phyloP scores from a whole-genome alignment of 2,329 filamentous ascomycete species.

The Cladosporium sp. region DNA sequence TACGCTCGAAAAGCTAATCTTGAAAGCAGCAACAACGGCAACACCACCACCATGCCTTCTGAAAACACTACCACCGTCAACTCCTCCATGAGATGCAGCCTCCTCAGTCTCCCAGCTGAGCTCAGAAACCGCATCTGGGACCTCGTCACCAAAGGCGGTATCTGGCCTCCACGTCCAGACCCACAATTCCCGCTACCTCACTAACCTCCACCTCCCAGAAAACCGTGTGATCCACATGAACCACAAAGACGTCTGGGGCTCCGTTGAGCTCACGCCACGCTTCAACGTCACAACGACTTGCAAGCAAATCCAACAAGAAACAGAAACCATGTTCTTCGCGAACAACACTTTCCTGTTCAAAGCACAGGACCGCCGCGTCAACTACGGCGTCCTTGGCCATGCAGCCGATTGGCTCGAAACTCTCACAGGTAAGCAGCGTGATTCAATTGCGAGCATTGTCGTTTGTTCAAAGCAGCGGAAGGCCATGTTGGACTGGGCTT shows the following conservation, averaged over 20 bases:
- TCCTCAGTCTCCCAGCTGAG: slow-evolving; percentile 4
- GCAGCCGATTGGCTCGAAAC: background rate
- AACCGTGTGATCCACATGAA: background rate
- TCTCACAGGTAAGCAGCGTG: background rate
- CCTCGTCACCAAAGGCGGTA: background rate
- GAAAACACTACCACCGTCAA: background rate
- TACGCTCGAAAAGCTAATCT: no score
- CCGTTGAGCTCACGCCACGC: slow-evolving; percentile 6
- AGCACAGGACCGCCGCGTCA: background rate
- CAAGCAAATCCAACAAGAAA: slow-evolving; percentile 25
- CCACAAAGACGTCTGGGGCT: background rate
- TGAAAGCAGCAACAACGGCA: background rate
- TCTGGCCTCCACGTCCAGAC: background rate
- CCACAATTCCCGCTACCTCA: background rate
- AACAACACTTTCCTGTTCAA: slow-evolving; percentile 3
- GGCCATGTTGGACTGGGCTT: background rate
- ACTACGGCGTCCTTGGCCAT: background rate
- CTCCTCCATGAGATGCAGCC: background rate
- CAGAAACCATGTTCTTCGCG: background rate
- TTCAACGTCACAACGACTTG: slow-evolving; percentile 23
- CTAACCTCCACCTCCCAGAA: background rate
- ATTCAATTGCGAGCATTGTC: background rate
- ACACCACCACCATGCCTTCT: background rate
- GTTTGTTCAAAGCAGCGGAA: background rate
- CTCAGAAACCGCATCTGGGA: slow-evolving; percentile 7